Percentiles rank a stretch among this genome's conserved stretches.
Conservation (phyloP, 2,329 filamentous ascomycete species). For the Epichloe sylvatica region DNA sequence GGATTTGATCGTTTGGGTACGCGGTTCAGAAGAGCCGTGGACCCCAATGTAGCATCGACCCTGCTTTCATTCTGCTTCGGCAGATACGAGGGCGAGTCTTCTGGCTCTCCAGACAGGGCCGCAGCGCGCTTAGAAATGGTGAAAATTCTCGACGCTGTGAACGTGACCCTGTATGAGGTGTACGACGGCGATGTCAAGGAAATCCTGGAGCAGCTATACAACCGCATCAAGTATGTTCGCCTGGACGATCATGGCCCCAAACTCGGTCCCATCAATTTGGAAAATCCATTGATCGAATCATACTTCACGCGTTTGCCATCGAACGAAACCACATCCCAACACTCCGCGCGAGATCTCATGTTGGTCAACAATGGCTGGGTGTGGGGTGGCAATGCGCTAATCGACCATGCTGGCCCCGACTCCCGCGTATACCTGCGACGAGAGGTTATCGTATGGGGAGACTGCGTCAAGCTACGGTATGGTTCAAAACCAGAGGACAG, state of each 20-base stretch:
- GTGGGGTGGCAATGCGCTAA: constrained; percentile 88
- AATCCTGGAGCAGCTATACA: constrained; percentile 82
- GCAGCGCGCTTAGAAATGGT: constrained; percentile 41
- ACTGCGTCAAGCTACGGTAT: constrained; percentile 94
- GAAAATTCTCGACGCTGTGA: constrained; percentile 65
- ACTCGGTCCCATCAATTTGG: constrained; percentile 59
- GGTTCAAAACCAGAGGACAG: constrained; percentile 68
- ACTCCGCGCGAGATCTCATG: constrained; percentile 62
- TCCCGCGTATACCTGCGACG: constrained; percentile 89
- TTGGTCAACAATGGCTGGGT: constrained; percentile 97
- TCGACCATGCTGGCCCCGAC: constrained; percentile 81
- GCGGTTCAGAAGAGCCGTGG: constrained; percentile 57
- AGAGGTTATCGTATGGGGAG: constrained; percentile 96
- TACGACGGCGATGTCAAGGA: constrained; percentile 73
- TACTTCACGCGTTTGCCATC: constrained; percentile 85
- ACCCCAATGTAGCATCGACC: constrained; percentile 56
- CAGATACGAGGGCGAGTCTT: constrained; percentile 40
- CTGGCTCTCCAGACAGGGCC: constrained; percentile 31
- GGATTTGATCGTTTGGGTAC: constrained; percentile 66
- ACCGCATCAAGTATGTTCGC: constrained; percentile 87
- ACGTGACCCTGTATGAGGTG: constrained; percentile 79
- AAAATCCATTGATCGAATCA: constrained; percentile 74
- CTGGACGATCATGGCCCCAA: constrained; percentile 87
- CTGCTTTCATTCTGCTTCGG: constrained; percentile 34
- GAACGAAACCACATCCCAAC: constrained; percentile 64